These are phyloP conservation scores for Agaricus sinodeliciosus DNA, from an alignment of 768 basidiomycete species.

Conservation along the genomic window DNA sequence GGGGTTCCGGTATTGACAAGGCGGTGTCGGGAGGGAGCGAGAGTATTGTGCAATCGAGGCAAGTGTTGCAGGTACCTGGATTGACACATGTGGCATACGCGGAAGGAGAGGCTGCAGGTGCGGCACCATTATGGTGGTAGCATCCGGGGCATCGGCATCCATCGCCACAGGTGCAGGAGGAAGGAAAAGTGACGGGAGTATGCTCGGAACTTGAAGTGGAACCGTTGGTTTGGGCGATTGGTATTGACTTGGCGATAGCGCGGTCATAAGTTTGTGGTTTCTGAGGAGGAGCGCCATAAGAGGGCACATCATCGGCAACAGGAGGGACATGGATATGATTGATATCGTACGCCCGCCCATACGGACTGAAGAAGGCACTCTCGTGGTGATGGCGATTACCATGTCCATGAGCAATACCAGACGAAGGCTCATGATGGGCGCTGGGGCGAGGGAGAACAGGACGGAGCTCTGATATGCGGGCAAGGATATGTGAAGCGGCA, in stretches of 20 bases:
- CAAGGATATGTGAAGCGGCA: conserved; percentile 43
- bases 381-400: conserved; percentile 45
- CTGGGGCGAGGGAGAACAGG: conserved; percentile 63
- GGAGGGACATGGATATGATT: conserved; percentile 22
- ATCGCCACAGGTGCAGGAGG: conserved; percentile 56
- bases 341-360: conserved; percentile 58
- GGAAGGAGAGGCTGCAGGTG: conserved; percentile 24
- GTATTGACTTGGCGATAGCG: conserved; percentile 17
- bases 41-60: conserved; percentile 60
- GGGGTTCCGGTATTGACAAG: conserved; percentile 35
- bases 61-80: conserved; percentile 34
- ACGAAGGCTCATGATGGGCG: conserved; percentile 39
- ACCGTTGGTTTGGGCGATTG: conserved; percentile 12
- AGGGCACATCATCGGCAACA: conserved; percentile 13
- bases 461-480: conserved; percentile 58
- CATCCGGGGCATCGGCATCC: conserved; percentile 62
- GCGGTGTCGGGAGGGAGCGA: conserved; percentile 36
- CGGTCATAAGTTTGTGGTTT: conserved; percentile 18
- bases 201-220: neutral
- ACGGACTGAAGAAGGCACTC: conserved; percentile 51
- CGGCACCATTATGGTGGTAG: conserved; percentile 41
- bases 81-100: conserved; percentile 31
- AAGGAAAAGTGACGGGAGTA: conserved; percentile 27
- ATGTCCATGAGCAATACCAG: conserved; percentile 34
- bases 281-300: conserved; percentile 14